Conservation (phyloP, 805 yeast genomes). For the Kluyveromyces dobzhanskii region DNA sequence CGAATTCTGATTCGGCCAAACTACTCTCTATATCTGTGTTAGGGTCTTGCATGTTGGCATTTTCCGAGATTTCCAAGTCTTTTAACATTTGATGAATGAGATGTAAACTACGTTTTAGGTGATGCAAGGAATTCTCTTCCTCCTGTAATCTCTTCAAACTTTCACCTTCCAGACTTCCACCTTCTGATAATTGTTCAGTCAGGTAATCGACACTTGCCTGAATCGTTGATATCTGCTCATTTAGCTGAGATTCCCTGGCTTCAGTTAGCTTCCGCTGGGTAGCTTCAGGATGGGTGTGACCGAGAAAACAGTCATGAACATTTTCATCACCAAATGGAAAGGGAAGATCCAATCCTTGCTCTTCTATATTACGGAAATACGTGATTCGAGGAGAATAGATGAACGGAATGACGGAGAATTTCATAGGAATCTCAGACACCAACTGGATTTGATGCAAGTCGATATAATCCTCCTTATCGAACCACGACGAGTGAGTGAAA, state of each 20-base stretch:
- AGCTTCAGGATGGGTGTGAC: slow-evolving; percentile 42
- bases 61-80: slow-evolving; percentile 24
- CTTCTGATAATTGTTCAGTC: slow-evolving; percentile 4
- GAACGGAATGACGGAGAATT: slow-evolving; percentile 39
- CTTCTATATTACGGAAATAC: slow-evolving; percentile 47
- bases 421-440: slow-evolving; percentile 32
- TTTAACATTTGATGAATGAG: slow-evolving; percentile 25
- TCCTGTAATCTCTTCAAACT: slow-evolving; percentile 1
- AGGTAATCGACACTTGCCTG: slow-evolving; percentile 22
- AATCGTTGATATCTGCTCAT: slow-evolving; percentile 29
- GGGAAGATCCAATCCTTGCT: slow-evolving; percentile 33
- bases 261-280: slow-evolving; percentile 42
- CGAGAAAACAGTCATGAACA: slow-evolving; percentile 48
- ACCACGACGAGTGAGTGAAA: slow-evolving; percentile 40
- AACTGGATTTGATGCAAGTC: slow-evolving; percentile 52
- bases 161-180: slow-evolving; percentile 2
- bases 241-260: slow-evolving; percentile 32
- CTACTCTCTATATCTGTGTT: slow-evolving; percentile 14
- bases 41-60: slow-evolving; percentile 9
- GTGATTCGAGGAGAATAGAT: slow-evolving; percentile 50
- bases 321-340: slow-evolving; percentile 55
- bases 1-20: slow-evolving; percentile 6
- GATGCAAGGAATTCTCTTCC: slow-evolving; percentile 21
- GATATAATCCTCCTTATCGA: slow-evolving; percentile 64
- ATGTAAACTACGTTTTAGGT: slow-evolving; percentile 27